Evolutionary conservation across 805 yeast genomes (phyloP).

Genomic region (Candida adriatica): DNA sequence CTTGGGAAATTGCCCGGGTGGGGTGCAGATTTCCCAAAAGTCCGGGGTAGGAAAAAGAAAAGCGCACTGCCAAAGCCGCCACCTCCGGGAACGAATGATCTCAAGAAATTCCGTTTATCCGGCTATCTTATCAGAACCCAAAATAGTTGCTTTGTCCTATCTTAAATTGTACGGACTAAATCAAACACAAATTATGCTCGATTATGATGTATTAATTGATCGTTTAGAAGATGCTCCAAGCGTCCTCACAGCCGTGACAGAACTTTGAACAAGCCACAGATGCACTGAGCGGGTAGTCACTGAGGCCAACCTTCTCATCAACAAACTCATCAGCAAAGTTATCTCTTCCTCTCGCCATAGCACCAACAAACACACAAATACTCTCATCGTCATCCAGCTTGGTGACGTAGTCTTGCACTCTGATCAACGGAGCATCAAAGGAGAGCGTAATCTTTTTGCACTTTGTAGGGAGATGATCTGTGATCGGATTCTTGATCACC

Average conservation of each 20-base stretch:
- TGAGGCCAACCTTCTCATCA: conserved; percentile 93
- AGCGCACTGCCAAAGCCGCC: no score
- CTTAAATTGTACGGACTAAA: no score
- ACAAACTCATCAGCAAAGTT: conserved; percentile 95
- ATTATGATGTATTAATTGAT: conserved; percentile 13
- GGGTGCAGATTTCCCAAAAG: no score
- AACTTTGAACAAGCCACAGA: conserved; percentile 97
- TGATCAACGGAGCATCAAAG: conserved; percentile 81
- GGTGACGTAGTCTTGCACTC: conserved; percentile 80
- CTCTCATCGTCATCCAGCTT: conserved; percentile 84
- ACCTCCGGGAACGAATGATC: no score
- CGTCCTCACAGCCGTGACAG: conserved; percentile 98
- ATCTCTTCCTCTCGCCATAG: conserved; percentile 98
- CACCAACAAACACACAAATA: conserved; percentile 96
- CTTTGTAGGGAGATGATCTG: conserved; percentile 93
- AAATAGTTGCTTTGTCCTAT: no score
- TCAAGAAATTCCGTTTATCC: no score
- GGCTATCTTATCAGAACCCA: no score
- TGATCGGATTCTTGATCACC: conserved; percentile 94
- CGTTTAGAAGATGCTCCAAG: conserved; percentile 65
- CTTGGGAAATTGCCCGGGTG: no score
- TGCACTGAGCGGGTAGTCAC: conserved; percentile 93
- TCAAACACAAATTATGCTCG: conserved; percentile 22
- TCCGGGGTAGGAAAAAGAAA: no score
- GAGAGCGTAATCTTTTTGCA: conserved; percentile 91